These are phyloP conservation scores for Colletotrichum truncatum DNA, from an alignment of 2,329 filamentous ascomycete genomes.

Conservation along the genomic window DNA sequence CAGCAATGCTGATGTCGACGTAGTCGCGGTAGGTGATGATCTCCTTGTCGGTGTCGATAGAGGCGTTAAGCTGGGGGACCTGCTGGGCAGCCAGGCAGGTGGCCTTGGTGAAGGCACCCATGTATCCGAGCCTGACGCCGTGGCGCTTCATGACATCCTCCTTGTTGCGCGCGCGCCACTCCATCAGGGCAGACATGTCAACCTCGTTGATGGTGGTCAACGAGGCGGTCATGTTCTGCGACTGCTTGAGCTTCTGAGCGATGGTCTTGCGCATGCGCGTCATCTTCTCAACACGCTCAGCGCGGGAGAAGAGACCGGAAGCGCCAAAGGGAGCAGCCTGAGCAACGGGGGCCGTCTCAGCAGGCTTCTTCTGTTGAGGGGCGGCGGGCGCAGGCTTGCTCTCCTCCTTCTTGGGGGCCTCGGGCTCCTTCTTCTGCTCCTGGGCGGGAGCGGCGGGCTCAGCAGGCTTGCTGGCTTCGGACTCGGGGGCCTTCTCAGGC, in stretches of 20 bases:
- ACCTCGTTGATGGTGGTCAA: conserved; percentile 65
- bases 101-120: conserved; percentile 80
- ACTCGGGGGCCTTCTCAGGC: conserved; percentile 23
- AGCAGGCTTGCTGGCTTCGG: conserved; percentile 2
- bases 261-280: conserved; percentile 81
- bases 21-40: conserved; percentile 68
- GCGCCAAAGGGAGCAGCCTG: conserved; percentile 11
- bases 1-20: conserved; percentile 78
- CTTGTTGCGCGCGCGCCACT: conserved; percentile 73
- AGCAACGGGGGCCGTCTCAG: not conserved
- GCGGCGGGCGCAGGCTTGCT: conserved; percentile 12
- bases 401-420: conserved; percentile 27
- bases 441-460: conserved; percentile 8
- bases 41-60: conserved; percentile 64
- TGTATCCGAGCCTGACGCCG: conserved; percentile 67
- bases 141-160: conserved; percentile 40
- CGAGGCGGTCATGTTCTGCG: conserved; percentile 74
- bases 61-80: conserved; percentile 77
- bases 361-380: conserved; percentile 4
- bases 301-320: conserved; percentile 21
- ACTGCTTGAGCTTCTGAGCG: conserved; percentile 73
- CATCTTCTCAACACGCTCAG: conserved; percentile 44
- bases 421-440: conserved; percentile 26
- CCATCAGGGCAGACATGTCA: conserved; percentile 72
- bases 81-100: conserved; percentile 72